These are phyloP conservation scores for Jackrogersella minutella DNA, from an alignment of 495 filamentous ascomycete species.

Conservation along the genomic window DNA sequence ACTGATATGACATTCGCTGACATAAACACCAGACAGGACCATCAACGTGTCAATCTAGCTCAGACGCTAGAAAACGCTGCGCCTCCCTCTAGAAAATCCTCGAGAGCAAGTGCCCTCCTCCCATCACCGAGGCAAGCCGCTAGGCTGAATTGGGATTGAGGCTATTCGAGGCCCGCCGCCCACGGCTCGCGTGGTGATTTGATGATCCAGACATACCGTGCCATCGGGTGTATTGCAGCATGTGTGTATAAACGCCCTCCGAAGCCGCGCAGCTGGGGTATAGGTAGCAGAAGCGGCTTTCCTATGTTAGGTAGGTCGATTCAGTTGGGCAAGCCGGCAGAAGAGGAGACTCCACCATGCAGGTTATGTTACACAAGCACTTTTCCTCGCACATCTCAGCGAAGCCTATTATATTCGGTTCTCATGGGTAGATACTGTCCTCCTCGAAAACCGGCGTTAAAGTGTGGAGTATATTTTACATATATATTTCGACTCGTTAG, in stretches of 20 bases:
- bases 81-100: neutral
- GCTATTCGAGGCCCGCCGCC: conserved; percentile 25
- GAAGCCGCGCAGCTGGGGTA: neutral
- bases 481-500: neutral
- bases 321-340: neutral
- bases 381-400: neutral
- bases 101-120: neutral
- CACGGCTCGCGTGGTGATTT: conserved; percentile 4
- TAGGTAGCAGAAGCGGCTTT: neutral
- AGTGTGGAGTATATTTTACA: neutral
- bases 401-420: neutral
- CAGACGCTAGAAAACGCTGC: neutral
- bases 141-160: conserved; percentile 26
- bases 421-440: neutral
- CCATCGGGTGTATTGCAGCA: conserved; percentile 24
- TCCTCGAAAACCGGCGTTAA: neutral
- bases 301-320: conserved; percentile 31
- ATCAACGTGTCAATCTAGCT: neutral
- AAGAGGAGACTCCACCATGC: conserved; percentile 6
- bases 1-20: neutral
- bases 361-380: conserved; percentile 15
- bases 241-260: conserved; percentile 16
- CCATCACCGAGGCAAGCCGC: neutral
- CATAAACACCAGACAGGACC: neutral
- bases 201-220: conserved; percentile 13